These are phyloP conservation scores for Hypoxylon perforatum DNA, from an alignment of 495 filamentous ascomycete species.

Conservation along the genomic window DNA sequence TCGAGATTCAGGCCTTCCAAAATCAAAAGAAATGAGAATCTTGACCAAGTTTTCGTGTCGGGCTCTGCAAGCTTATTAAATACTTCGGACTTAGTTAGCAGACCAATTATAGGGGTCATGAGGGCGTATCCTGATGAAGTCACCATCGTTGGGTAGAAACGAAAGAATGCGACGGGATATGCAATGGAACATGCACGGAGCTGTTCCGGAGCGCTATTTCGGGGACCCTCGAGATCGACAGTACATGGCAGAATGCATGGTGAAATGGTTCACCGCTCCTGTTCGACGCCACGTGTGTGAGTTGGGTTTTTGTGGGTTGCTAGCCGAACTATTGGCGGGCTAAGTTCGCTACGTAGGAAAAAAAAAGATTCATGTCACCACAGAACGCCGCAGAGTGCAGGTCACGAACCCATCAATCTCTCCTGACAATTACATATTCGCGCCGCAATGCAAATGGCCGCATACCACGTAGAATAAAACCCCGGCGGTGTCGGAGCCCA, in stretches of 20 bases:
- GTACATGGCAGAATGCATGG: background rate
- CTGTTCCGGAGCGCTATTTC: background rate
- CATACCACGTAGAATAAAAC: background rate
- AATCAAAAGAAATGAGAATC: no score
- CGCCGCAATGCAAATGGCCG: background rate
- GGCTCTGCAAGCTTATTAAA: no score
- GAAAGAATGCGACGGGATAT: no score
- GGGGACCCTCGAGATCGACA: background rate
- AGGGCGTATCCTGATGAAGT: no score
- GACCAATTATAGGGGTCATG: no score
- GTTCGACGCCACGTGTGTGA: slow-evolving; percentile 3
- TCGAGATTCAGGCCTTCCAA: no score
- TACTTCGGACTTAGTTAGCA: no score
- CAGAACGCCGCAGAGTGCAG: background rate
- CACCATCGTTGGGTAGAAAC: no score
- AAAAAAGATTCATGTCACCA: background rate
- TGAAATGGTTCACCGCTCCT: background rate
- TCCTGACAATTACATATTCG: slow-evolving; percentile 2
- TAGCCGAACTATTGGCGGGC: background rate
- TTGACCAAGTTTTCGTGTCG: no score
- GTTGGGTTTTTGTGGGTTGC: background rate
- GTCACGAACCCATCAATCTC: background rate
- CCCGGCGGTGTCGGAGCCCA: slow-evolving; percentile 1
- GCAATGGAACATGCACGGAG: background rate
- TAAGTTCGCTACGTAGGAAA: background rate